A percentile compares a stretch with the other conserved stretches of the same genome.
phyloP scores from a whole-genome alignment of 352 stramenopile genomes.

The Lagenidium sp. region DNA sequence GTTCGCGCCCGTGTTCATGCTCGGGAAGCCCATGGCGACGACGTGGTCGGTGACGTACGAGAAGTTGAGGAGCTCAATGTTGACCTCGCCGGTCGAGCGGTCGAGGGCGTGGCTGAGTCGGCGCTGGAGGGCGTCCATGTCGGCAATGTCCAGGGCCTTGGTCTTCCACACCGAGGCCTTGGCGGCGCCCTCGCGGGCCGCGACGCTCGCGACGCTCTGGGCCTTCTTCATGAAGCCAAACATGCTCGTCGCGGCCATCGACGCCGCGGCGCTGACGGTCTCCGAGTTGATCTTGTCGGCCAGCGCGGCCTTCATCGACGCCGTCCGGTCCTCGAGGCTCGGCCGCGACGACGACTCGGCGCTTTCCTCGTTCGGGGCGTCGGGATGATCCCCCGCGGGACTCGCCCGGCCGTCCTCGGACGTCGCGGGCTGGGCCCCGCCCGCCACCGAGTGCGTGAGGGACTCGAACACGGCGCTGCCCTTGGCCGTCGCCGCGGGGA shows the following conservation, averaged over 20 bases:
- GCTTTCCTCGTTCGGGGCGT: slow-evolving; percentile 1
- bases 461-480: slow-evolving; percentile 43
- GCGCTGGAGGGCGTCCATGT: slow-evolving; percentile 83
- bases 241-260: slow-evolving; percentile 62
- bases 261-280: slow-evolving; percentile 47
- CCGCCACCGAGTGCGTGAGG: slow-evolving; percentile 24
- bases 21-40: slow-evolving; percentile 89
- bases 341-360: slow-evolving; percentile 5
- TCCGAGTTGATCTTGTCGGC: slow-evolving; percentile 64
- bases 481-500: slow-evolving; percentile 51
- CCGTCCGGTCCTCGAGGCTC: slow-evolving; percentile 27
- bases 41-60: slow-evolving; percentile 86
- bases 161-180: slow-evolving; percentile 70
- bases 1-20: slow-evolving; percentile 74
- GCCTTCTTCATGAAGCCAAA: slow-evolving; percentile 82
- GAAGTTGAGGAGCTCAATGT: slow-evolving; percentile 86
- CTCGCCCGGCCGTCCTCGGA: slow-evolving; percentile 8
- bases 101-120: slow-evolving; percentile 74
- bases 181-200: slow-evolving; percentile 61
- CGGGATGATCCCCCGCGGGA: no score
- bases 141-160: slow-evolving; percentile 62
- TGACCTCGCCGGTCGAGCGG: slow-evolving; percentile 66
- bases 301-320: slow-evolving; percentile 47
- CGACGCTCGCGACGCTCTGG: slow-evolving; percentile 57
- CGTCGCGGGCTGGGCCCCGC: slow-evolving; percentile 19